Evolutionary conservation across 306 rosid species (phyloP).

Genomic region (Prunus salicina): DNA sequence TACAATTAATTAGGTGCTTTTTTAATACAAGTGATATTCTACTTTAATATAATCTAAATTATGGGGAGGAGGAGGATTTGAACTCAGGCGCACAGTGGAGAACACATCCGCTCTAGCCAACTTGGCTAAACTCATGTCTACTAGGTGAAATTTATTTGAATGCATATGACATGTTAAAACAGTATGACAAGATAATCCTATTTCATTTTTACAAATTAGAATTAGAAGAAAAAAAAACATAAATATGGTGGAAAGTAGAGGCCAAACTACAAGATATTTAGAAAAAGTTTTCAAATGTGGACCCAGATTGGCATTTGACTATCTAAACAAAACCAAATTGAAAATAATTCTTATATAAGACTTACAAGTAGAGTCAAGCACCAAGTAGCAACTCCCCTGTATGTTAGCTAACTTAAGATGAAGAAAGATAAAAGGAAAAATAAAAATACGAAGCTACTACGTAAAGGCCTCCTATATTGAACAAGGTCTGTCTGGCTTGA

Average conservation of each 20-base stretch:
- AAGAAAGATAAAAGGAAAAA: neutral
- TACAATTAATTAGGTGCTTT: neutral
- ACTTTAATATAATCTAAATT: too few species aligned
- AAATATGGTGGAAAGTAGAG: neutral
- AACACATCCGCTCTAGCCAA: too few species aligned
- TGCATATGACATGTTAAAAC: neutral
- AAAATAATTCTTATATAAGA: neutral
- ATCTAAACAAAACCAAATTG: neutral
- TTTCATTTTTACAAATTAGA: too few species aligned
- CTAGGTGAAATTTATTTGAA: too few species aligned
- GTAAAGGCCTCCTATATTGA: neutral
- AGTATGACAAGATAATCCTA: neutral
- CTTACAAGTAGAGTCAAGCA: neutral
- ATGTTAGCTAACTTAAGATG: neutral
- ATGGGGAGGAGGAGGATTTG: rapidly evolving
- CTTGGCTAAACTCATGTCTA: too few species aligned
- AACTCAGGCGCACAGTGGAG: too few species aligned
- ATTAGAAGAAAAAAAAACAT: neutral
- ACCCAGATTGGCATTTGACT: neutral
- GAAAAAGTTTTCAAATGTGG: neutral
- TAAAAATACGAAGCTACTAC: neutral
- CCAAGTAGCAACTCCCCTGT: neutral
- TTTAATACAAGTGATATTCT: too few species aligned
- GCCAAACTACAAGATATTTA: neutral
- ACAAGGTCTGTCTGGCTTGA: neutral